These are phyloP conservation scores for Cynanchum wilfordii DNA, from an alignment of 257 asterid genomes.

Conservation along the genomic window DNA sequence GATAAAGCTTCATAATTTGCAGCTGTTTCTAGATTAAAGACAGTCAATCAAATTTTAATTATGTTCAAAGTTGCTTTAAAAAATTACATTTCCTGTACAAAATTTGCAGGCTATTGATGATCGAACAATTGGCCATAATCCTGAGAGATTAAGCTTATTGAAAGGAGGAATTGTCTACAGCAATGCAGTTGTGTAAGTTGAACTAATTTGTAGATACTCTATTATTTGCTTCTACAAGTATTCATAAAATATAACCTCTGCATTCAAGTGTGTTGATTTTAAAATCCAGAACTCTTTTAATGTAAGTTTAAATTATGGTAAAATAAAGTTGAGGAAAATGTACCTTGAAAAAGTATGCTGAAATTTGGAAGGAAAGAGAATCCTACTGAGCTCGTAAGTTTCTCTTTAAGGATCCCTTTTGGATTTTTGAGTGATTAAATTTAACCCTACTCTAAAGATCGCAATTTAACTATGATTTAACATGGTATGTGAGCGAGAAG, in stretches of 20 bases:
- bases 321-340: neutral
- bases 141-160: conserved; percentile 85
- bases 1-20: neutral
- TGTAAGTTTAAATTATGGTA: neutral
- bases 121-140: conserved; percentile 86
- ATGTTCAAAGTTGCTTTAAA: neutral
- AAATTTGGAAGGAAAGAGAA: neutral
- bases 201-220: neutral
- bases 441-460: no score
- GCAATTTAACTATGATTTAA: no score
- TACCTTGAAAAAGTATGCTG: neutral
- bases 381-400: neutral
- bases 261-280: neutral
- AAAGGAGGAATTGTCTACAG: conserved; percentile 91
- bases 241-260: neutral
- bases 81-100: conserved; percentile 14
- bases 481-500: no score
- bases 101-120: conserved; percentile 76
- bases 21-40: neutral
- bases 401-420: no score
- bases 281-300: neutral
- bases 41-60: neutral
- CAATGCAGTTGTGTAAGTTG: conserved; percentile 78
- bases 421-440: no score
- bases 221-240: neutral